phyloP scores from a whole-genome alignment of 139 green algal genomes.

The Chlorella vulgaris region DNA sequence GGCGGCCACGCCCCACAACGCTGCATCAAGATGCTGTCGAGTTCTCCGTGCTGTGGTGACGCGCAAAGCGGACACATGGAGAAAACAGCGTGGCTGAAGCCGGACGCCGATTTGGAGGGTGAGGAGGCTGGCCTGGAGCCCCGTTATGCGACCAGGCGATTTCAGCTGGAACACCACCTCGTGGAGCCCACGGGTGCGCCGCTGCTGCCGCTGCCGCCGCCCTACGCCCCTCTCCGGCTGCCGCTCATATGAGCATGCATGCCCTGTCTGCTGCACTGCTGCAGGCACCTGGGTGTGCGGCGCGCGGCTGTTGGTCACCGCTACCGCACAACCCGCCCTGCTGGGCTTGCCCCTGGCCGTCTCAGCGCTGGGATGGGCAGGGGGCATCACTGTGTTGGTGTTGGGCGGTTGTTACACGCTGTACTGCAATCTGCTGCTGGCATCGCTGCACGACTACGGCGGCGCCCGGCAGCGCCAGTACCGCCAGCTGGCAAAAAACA shows the following conservation, averaged over 20 bases:
- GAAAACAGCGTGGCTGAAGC: too few relatives aligned
- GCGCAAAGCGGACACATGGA: too few relatives aligned
- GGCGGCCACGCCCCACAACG: too few relatives aligned
- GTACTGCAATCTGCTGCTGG: background rate
- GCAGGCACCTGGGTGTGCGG: background rate
- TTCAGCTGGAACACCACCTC: background rate
- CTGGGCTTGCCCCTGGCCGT: background rate
- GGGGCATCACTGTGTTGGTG: background rate
- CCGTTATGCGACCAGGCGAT: background rate
- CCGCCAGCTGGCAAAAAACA: slow-evolving; percentile 2
- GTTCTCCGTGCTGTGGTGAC: too few relatives aligned
- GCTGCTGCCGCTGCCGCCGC: too few relatives aligned
- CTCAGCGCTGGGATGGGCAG: slow-evolving; percentile 5
- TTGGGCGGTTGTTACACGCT: background rate
- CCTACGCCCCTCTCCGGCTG: background rate
- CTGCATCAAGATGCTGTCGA: too few relatives aligned
- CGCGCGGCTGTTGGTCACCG: background rate
- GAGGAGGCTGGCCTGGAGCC: too few relatives aligned
- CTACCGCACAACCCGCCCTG: background rate
- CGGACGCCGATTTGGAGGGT: too few relatives aligned
- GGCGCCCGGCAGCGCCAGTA: background rate
- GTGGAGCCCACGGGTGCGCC: background rate
- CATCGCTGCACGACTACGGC: background rate
- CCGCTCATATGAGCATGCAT: background rate
- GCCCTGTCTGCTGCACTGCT: background rate